Conservation (phyloP, 805 yeast species). For the Wickerhamiella azymoides region DNA sequence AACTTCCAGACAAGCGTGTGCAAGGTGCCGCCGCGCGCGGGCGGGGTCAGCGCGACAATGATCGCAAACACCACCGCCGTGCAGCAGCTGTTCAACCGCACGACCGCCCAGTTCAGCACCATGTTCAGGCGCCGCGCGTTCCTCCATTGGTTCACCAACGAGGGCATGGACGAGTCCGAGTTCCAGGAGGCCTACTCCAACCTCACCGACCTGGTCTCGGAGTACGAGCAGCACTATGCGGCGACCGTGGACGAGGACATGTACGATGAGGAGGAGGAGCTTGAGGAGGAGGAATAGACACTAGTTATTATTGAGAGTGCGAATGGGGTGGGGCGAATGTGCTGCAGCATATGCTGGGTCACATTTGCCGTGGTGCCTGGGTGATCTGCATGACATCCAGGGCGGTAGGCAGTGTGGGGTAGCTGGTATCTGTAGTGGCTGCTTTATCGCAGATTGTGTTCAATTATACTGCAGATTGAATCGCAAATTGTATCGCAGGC, state of each 20-base stretch:
- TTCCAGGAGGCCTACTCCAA: slow-evolving; percentile 89
- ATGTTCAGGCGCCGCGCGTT: slow-evolving; percentile 92
- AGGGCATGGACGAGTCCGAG: slow-evolving; percentile 94
- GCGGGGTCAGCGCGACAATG: slow-evolving; percentile 84
- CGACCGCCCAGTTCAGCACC: slow-evolving; percentile 77
- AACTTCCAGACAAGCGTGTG: slow-evolving; percentile 91
- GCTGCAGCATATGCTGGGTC: no score
- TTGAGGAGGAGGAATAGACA: slow-evolving; percentile 1
- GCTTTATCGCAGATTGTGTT: no score
- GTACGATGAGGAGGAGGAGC: slow-evolving; percentile 45
- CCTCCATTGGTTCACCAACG: slow-evolving; percentile 91
- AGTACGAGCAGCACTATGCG: slow-evolving; percentile 86
- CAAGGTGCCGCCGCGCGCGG: slow-evolving; percentile 73
- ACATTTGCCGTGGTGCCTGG: no score
- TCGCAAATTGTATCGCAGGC: no score
- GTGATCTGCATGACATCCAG: no score
- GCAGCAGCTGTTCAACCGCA: slow-evolving; percentile 80
- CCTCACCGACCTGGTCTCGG: slow-evolving; percentile 77
- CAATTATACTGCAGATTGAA: no score
- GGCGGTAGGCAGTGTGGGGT: no score
- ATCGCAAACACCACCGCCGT: slow-evolving; percentile 88
- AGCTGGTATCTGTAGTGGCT: no score
- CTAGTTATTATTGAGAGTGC: no score
- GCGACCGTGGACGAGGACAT: slow-evolving; percentile 60
- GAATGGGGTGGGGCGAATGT: no score